A percentile compares a stretch with the other conserved stretches of the same genome.
These are phyloP conservation scores for Gossypium lobatum DNA, from an alignment of 441 rosid species.

Conservation along the genomic window DNA sequence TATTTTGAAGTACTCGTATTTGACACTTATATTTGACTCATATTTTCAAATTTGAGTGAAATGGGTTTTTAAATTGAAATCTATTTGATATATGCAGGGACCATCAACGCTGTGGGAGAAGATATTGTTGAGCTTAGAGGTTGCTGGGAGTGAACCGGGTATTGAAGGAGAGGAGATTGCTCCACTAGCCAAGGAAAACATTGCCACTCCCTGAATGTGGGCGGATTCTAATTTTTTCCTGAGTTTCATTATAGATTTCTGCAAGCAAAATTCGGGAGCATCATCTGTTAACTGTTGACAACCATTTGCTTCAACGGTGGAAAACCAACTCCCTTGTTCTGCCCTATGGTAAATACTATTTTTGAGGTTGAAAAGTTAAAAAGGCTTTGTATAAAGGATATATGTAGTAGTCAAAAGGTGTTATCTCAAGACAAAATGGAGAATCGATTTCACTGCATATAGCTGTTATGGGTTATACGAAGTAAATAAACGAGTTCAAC, in stretches of 20 bases:
- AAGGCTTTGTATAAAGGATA: neutral
- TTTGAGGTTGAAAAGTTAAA: neutral
- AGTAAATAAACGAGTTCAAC: neutral
- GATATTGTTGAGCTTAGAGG: constrained; percentile 51
- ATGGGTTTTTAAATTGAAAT: neutral
- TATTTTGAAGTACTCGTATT: neutral
- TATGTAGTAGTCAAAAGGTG: neutral
- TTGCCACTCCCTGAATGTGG: constrained; percentile 69
- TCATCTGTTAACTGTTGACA: neutral
- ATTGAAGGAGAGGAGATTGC: constrained; percentile 54
- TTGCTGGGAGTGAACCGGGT: constrained; percentile 44
- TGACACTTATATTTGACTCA: neutral
- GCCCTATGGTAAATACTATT: neutral
- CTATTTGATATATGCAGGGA: constrained; percentile 37
- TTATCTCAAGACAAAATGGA: neutral
- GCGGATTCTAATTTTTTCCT: neutral
- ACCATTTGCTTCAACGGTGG: neutral
- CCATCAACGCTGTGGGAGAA: constrained; percentile 74
- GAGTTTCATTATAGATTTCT: neutral
- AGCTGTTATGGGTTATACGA: neutral
- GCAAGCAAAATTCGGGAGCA: neutral
- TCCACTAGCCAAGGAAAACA: constrained; percentile 69
- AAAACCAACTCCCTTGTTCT: neutral
- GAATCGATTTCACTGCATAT: neutral
- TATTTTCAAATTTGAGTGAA: neutral